A percentile compares a stretch with the other conserved stretches of the same genome.
Evolutionary conservation across 2,329 filamentous ascomycete genomes (phyloP).

Genomic region (Fusarium clavum): DNA sequence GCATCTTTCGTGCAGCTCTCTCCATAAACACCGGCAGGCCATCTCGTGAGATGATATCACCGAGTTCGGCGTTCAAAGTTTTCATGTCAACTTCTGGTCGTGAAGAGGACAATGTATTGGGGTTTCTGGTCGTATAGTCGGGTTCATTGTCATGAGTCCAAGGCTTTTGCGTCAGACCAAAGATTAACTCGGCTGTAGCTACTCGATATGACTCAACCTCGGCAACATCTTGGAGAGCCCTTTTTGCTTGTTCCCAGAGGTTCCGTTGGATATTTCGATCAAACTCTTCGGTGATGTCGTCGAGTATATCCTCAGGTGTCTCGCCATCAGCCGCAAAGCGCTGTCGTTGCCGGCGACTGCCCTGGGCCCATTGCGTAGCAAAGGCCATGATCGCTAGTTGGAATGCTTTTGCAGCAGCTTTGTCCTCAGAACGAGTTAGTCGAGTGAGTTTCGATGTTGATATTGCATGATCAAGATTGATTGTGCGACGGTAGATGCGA

Average conservation of each 20-base stretch:
- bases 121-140: background rate
- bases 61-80: slow-evolving; percentile 26
- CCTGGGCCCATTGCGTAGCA: slow-evolving; percentile 45
- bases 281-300: slow-evolving; percentile 50
- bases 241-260: slow-evolving; percentile 53
- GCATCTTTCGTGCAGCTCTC: slow-evolving; percentile 43
- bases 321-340: slow-evolving; percentile 28
- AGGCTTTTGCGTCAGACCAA: slow-evolving; percentile 53
- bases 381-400: slow-evolving; percentile 44
- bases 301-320: slow-evolving; percentile 32
- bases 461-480: slow-evolving; percentile 39
- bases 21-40: slow-evolving; percentile 41
- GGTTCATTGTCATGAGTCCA: slow-evolving; percentile 34
- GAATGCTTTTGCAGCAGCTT: slow-evolving; percentile 32
- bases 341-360: slow-evolving; percentile 45
- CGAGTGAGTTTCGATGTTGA: slow-evolving; percentile 38
- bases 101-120: background rate
- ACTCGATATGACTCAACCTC: slow-evolving; percentile 54
- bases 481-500: slow-evolving; percentile 42
- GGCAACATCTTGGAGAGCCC: slow-evolving; percentile 50
- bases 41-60: slow-evolving; percentile 39
- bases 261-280: slow-evolving; percentile 51
- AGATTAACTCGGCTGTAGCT: slow-evolving; percentile 54
- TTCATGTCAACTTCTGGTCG: slow-evolving; percentile 20
- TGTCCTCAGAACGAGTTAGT: slow-evolving; percentile 33